Evolutionary conservation across 208 protist species (phyloP), one percentile per base, ranked within the genome.

Genomic region (Acanthamoeba culbertsoni): DNA sequence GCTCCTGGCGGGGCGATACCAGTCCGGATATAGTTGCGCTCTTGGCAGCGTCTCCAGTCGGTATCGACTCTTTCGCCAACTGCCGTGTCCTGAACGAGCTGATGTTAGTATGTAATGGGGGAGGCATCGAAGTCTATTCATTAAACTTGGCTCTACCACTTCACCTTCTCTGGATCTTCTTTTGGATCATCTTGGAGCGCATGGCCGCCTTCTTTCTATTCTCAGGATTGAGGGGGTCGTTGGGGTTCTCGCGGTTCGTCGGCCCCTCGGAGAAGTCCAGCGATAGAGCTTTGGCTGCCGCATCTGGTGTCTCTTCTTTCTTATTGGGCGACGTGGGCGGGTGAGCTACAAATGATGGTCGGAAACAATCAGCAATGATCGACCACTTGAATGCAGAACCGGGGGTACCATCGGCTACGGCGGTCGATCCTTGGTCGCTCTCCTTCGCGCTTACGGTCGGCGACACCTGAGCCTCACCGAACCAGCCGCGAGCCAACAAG

Each of bases 141-240:
- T n/a, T n/a, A n/a, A n/a, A n/a, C n/a, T n/a, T n/a, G n/a, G n/a
- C n/a, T n/a, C n/a, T n/a, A n/a, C n/a, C n/a, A n/a, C n/a, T n/a
- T n/a, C n/a, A 82, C 71, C 71, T 46, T 28, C 71, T 7, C 43
- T 82, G 43, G 71, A 82, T 63, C 46, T 82, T 88, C 53, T 88
- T 57, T 14, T 88, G 79, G 5, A 63, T 63, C 53, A 57, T 57
- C 40, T 88, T 88, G 48, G 79, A 57, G 45, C 79, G 45, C 16
- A 88, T 28, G n/a, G 79, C 79, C 46, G 79, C 79, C 33, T 88
- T 88, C 46, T 35, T 63, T 33, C 79, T 1, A 31, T 88, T 88
- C 40, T 88, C 79, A 31, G 48, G 79, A 33, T 88, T 88, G 79
- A 88, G 79, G 12, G 79, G 79, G 40, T 88, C 79, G 51, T 88